Evolutionary conservation across 805 yeast genomes (phyloP).

Genomic region (Danielia oregonensis): DNA sequence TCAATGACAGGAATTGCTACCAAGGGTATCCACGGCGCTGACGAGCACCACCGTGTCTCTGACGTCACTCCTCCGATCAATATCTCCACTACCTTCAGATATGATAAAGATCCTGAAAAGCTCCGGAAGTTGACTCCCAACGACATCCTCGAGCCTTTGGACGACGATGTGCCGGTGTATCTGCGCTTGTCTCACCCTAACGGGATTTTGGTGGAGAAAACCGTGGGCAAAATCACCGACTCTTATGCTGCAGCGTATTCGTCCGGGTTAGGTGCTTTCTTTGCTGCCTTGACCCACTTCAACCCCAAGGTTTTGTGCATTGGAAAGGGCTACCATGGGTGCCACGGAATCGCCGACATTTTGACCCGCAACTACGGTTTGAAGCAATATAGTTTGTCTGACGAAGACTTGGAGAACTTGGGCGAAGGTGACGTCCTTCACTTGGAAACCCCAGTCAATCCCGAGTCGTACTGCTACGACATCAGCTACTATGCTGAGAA

Average conservation of each 20-base stretch:
- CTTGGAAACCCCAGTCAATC: slow-evolving; percentile 86
- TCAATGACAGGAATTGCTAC: slow-evolving; percentile 7
- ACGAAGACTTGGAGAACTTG: slow-evolving; percentile 43
- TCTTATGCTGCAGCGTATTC: slow-evolving; percentile 68
- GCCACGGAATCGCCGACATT: slow-evolving; percentile 64
- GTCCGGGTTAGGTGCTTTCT: slow-evolving; percentile 80
- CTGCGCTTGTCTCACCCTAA: slow-evolving; percentile 78
- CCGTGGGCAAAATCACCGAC: slow-evolving; percentile 55
- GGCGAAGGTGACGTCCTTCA: slow-evolving; percentile 73
- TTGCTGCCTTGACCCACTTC: slow-evolving; percentile 63
- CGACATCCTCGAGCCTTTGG: slow-evolving; percentile 15
- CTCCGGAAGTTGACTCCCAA: slow-evolving; percentile 38
- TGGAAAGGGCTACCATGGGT: slow-evolving; percentile 84
- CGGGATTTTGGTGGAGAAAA: slow-evolving; percentile 60
- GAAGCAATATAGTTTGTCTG: slow-evolving; percentile 36
- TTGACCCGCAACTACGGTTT: slow-evolving; percentile 59
- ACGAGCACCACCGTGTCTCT: slow-evolving; percentile 48
- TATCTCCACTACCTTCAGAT: slow-evolving; percentile 74
- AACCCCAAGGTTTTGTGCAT: slow-evolving; percentile 74
- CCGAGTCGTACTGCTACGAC: slow-evolving; percentile 66
- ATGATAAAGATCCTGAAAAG: slow-evolving; percentile 55
- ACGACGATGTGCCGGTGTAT: slow-evolving; percentile 33
- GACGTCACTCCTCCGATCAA: slow-evolving; percentile 82
- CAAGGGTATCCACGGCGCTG: slow-evolving; percentile 67
- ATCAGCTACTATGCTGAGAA: slow-evolving; percentile 57